Evolutionary conservation across 306 rosid species (phyloP).

Genomic region (Gleditsia sinensis): DNA sequence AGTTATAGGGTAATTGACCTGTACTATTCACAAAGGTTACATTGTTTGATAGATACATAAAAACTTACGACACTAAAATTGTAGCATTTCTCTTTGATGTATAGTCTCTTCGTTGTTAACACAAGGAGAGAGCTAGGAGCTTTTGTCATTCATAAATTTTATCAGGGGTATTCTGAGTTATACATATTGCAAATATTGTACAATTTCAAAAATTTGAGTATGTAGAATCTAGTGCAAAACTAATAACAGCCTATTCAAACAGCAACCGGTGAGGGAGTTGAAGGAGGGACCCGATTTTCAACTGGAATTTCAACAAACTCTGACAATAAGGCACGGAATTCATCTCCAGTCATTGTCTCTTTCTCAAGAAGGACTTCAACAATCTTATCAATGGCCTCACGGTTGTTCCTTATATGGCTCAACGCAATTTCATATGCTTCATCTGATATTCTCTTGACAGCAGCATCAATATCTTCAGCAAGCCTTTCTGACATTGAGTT

Average conservation of each 20-base stretch:
- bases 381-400: slow-evolving; percentile 91
- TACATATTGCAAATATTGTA: slow-evolving; percentile 43
- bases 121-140: slow-evolving; percentile 5
- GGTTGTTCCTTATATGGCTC: slow-evolving; percentile 86
- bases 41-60: not conserved
- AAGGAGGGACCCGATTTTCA: slow-evolving; percentile 69
- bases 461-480: slow-evolving; percentile 88
- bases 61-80: not conserved
- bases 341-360: slow-evolving; percentile 88
- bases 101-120: not conserved
- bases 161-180: not conserved
- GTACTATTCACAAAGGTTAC: not conserved
- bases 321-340: slow-evolving; percentile 85
- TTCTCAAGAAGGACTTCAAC: slow-evolving; percentile 94
- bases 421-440: slow-evolving; percentile 86
- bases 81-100: not conserved
- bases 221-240: slow-evolving; percentile 29
- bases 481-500: slow-evolving; percentile 97
- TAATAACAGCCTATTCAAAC: slow-evolving; percentile 54
- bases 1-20: not conserved
- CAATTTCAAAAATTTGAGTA: slow-evolving; percentile 38
- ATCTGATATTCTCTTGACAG: slow-evolving; percentile 81
- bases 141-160: not conserved
- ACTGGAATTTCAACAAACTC: slow-evolving; percentile 90
- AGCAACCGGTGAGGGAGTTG: slow-evolving; percentile 72